Conservation (phyloP, 2,329 filamentous ascomycete genomes). For the Fusarium nelsonii region DNA sequence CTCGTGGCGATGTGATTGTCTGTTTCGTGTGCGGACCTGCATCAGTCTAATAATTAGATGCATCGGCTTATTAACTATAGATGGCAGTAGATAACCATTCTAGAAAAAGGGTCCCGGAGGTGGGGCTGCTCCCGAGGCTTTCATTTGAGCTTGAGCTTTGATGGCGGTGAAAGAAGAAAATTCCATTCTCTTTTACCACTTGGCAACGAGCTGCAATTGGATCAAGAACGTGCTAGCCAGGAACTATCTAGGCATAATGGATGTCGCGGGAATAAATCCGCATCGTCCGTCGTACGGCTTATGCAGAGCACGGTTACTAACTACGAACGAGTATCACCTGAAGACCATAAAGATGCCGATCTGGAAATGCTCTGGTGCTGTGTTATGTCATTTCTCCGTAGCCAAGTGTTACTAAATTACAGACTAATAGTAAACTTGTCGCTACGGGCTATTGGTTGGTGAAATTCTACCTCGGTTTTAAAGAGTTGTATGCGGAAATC, state of each 20-base stretch:
- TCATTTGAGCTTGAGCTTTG: not conserved
- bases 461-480: not conserved
- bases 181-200: not conserved
- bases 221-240: not conserved
- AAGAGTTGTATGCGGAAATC: not conserved
- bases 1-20: not conserved
- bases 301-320: not conserved
- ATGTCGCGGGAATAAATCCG: not conserved
- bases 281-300: not conserved
- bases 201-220: not conserved
- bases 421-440: no score
- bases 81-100: not conserved
- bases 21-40: not conserved
- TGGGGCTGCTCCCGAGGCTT: not conserved
- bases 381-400: not conserved
- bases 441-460: not conserved
- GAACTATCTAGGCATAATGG: not conserved
- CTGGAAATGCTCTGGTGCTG: not conserved
- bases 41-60: not conserved
- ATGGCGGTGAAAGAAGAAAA: not conserved
- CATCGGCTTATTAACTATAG: conserved; percentile 13
- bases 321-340: not conserved
- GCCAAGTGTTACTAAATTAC: not conserved
- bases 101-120: not conserved
- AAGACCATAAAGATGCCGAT: not conserved